Conservation (phyloP, 1,139 yeast genomes). For the Saccharomyces pastorianus region DNA sequence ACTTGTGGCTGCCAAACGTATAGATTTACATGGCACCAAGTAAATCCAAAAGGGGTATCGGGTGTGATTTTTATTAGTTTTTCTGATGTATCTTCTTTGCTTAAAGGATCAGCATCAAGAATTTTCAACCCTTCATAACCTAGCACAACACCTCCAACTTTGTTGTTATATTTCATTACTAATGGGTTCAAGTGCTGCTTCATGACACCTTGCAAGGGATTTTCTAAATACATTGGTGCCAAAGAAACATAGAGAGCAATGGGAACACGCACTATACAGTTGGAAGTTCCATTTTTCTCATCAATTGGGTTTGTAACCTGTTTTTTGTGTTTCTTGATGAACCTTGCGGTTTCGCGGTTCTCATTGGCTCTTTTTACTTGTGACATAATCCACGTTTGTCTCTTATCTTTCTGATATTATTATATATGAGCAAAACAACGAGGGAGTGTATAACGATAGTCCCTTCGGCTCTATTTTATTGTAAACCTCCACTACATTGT, state of each 20-base stretch:
- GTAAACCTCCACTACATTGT: not conserved
- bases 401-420: not conserved
- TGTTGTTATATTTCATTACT: constrained; percentile 70
- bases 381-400: constrained; percentile 9
- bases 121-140: constrained; percentile 61
- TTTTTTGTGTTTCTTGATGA: constrained; percentile 27
- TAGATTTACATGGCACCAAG: constrained; percentile 82
- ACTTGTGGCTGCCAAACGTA: constrained; percentile 82
- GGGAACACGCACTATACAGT: constrained; percentile 37
- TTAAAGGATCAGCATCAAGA: constrained; percentile 33
- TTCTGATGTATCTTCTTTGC: constrained; percentile 27
- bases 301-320: constrained; percentile 24
- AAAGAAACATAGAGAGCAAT: constrained; percentile 70
- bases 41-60: constrained; percentile 80
- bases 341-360: constrained; percentile 14
- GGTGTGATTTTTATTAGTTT: constrained; percentile 61
- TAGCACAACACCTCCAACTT: constrained; percentile 74
- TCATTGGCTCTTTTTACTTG: constrained; percentile 21
- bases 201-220: constrained; percentile 70
- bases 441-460: not conserved
- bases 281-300: constrained; percentile 25
- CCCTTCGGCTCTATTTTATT: not conserved
- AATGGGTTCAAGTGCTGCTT: constrained; percentile 85
- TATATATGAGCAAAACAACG: not conserved
- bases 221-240: constrained; percentile 67